Evolutionary conservation across 192 early-diverging fungal species (phyloP), one percentile per base, ranked within the genome.

Genomic region (Lunasporangiospora selenospora): DNA sequence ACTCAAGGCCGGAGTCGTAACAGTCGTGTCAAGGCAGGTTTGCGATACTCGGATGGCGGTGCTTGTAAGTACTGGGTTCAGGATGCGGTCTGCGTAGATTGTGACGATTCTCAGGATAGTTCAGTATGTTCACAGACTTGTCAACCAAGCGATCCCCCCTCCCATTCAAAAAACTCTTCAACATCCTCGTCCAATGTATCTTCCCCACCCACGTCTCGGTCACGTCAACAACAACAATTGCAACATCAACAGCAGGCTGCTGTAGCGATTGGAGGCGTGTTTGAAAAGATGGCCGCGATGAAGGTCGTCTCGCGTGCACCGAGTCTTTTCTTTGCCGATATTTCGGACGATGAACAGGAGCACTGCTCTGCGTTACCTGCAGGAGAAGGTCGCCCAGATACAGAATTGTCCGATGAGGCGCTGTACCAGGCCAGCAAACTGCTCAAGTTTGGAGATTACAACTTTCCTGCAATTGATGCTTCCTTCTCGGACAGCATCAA

Each of bases 101-200:
- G 93, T 81, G 36, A 84, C 86, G 13, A 65, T 93, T 53, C 77
- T 83, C 44, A 77, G 69, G 41, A 81, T 81, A 33, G n/a, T n/a
- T n/a, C n/a, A n/a, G n/a, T n/a, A n/a, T n/a, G n/a, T n/a, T n/a
- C n/a, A n/a, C n/a, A n/a, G n/a, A n/a, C n/a, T n/a, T n/a, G n/a
- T n/a, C n/a, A n/a, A n/a, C n/a, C n/a, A n/a, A n/a, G n/a, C n/a
- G n/a, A n/a, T n/a, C n/a, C n/a, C n/a, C n/a, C n/a, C n/a, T n/a
- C n/a, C n/a, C n/a, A n/a, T n/a, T n/a, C n/a, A n/a, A n/a, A n/a
- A n/a, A n/a, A n/a, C n/a, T n/a, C n/a, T n/a, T n/a, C n/a, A n/a
- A n/a, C n/a, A n/a, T n/a, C n/a, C 76, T 53, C 65, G 84, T 67
- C 34, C 75, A 69, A 43, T 79, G 62, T 23, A 76, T 67, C 37